Percentiles rank a stretch among this genome's conserved stretches.
phyloP scores from a whole-genome alignment of 257 asterid genomes.

The Solanum boliviense region DNA sequence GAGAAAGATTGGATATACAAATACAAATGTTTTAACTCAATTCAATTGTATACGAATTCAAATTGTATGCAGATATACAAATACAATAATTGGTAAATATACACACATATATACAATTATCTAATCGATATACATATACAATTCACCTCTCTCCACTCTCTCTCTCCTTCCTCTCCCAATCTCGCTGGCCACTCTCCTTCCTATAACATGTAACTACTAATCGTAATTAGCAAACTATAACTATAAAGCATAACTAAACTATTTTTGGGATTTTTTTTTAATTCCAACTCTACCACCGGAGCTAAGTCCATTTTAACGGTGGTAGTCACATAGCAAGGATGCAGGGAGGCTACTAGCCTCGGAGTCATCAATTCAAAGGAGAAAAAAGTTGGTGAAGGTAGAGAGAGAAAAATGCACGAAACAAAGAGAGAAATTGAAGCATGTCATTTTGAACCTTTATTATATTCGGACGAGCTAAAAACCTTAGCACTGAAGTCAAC shows the following conservation, averaged over 20 bases:
- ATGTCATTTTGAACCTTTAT: not conserved
- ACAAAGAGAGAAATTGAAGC: not conserved
- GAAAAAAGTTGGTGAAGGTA: not conserved
- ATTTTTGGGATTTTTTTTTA: not conserved
- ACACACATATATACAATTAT: no score
- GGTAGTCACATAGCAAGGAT: not conserved
- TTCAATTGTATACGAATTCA: no score
- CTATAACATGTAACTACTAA: no score
- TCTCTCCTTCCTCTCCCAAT: no score
- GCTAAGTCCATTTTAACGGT: not conserved
- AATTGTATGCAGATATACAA: no score
- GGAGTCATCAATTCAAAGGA: not conserved
- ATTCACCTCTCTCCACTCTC: no score
- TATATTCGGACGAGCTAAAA: not conserved
- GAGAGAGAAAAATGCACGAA: not conserved
- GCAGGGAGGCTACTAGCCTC: not conserved
- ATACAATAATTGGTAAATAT: no score
- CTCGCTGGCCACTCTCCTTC: no score
- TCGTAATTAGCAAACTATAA: no score
- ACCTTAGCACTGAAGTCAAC: not conserved
- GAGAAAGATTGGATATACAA: not conserved
- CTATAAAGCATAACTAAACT: rapidly evolving
- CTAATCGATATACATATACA: no score
- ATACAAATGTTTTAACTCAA: no score
- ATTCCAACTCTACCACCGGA: no score